A percentile compares a stretch with the other conserved stretches of the same genome.
Conservation (phyloP, 371 early-diverging fungal species). For the Actinomortierella wolfii region DNA sequence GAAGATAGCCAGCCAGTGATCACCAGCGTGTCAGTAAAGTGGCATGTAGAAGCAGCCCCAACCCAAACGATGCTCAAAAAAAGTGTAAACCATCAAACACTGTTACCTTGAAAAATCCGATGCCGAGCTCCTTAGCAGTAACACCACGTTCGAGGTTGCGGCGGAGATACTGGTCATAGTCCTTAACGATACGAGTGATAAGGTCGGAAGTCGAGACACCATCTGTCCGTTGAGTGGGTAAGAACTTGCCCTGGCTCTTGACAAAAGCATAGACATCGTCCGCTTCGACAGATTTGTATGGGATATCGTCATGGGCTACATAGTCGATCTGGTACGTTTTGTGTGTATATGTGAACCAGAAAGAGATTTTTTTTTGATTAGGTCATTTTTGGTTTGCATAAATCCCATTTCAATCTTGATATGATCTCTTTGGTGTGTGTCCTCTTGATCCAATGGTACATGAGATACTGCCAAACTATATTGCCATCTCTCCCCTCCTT, state of each 20-base stretch:
- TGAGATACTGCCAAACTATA: no score
- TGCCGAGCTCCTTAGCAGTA: slow-evolving; percentile 88
- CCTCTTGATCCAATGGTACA: not conserved
- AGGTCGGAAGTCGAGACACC: slow-evolving; percentile 95
- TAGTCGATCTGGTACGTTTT: slow-evolving; percentile 76
- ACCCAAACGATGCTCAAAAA: not conserved
- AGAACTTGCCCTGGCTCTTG: slow-evolving; percentile 86
- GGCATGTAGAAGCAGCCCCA: not conserved
- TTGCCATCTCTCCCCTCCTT: no score
- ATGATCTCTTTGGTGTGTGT: no score
- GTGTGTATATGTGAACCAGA: not conserved
- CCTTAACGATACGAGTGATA: slow-evolving; percentile 94
- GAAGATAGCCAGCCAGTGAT: not conserved
- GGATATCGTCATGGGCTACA: slow-evolving; percentile 98
- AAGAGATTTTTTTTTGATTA: not conserved
- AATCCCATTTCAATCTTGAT: no score
- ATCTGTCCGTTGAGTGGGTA: slow-evolving; percentile 91
- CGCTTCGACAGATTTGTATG: slow-evolving; percentile 79
- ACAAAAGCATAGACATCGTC: slow-evolving; percentile 96
- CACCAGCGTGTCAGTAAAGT: not conserved
- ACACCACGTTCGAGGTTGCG: slow-evolving; percentile 94
- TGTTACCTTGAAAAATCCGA: slow-evolving; percentile 80
- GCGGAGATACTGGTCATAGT: slow-evolving; percentile 93
- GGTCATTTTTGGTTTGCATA: not conserved
- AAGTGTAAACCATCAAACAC: not conserved